Base-by-base conservation (phyloP, 371 early-diverging fungal genomes). In the Mucor ambiguus region DNA sequence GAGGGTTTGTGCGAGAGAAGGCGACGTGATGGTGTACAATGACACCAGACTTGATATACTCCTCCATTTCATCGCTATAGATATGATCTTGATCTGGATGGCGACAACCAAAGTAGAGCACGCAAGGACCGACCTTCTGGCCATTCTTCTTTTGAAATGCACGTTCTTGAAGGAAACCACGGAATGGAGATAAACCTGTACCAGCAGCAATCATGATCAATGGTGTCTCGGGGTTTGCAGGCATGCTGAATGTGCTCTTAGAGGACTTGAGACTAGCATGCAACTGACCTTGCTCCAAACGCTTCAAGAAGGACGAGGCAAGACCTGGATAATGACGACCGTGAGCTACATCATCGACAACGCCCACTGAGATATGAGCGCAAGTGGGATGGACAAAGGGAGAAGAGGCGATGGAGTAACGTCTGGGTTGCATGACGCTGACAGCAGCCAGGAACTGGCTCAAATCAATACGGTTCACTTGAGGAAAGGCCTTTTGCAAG, bases 161-260 rank as follows among this genome's bases (percentile, higher is more conserved):
- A 35, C 76, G 71, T 48, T 76, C 77, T 68, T 78, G 73, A 28
- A 96, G 58, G 57, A 97, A 89, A 32, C 93, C 84, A 32, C 92
- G 84, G 89, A 97, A 94, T 6, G 96, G 95, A 4, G 96, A 91
- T 22, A 96, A 79, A 18, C 96, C 96, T 1, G 94, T 92, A 16
- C 95, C 94, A 20, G 84, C 78, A 49, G 74, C 80, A 20, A 88
- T 78, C 81, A 90, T 81, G 37, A 89, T 75, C 0, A 86, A 62
- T 1, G 89, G 88, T 10, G 66, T 61, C 0, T 44, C 30, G 14
- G 71, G 64, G 49, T 77, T 74, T 0, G 55, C 28, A 3, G 88
- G 86, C 54, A 78, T 49, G 26, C 58, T 58, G 59, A 80, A 78
- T 4, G 77, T 63, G 26, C 60, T 66, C 68, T 74, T 78, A 61